Conservation (phyloP, 2,329 filamentous ascomycete genomes). For the Chalara sp. region DNA sequence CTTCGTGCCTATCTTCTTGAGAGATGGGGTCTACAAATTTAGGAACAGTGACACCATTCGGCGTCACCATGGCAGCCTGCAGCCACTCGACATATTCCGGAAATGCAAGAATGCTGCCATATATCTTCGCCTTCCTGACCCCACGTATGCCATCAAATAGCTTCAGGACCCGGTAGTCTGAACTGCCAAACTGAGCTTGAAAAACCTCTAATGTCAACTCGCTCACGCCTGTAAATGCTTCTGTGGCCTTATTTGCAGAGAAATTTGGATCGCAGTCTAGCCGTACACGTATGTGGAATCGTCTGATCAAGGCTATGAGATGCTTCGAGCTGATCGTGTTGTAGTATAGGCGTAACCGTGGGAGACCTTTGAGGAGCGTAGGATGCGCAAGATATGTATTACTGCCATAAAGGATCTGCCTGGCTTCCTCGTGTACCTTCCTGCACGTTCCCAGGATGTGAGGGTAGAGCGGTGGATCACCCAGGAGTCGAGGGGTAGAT, state of each 20-base stretch:
- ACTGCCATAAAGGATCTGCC: slow-evolving; percentile 38
- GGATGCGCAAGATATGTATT: slow-evolving; percentile 44
- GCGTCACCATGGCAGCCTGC: slow-evolving; percentile 17
- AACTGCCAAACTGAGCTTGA: slow-evolving; percentile 36
- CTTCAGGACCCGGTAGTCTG: slow-evolving; percentile 34
- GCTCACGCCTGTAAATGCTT: slow-evolving; percentile 38
- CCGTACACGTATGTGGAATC: slow-evolving; percentile 38
- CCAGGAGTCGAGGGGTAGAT: slow-evolving; percentile 11
- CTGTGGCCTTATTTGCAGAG: slow-evolving; percentile 28
- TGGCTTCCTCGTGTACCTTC: slow-evolving; percentile 17
- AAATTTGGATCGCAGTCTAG: slow-evolving; percentile 44
- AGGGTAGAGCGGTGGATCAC: slow-evolving; percentile 25
- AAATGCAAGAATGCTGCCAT: slow-evolving; percentile 22
- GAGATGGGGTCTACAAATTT: too few relatives aligned
- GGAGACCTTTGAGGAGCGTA: slow-evolving; percentile 36
- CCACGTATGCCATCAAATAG: slow-evolving; percentile 39
- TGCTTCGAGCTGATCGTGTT: slow-evolving; percentile 28
- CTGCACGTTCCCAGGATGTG: slow-evolving; percentile 17
- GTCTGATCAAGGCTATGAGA: slow-evolving; percentile 30
- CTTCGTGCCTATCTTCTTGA: too few relatives aligned
- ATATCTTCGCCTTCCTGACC: slow-evolving; percentile 34
- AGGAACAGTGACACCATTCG: background rate
- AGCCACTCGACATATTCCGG: slow-evolving; percentile 24
- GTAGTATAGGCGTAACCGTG: slow-evolving; percentile 32
- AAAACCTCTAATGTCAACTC: slow-evolving; percentile 42